phyloP scores from a whole-genome alignment of 345 rosid genomes.

The Pistacia integerrima region DNA sequence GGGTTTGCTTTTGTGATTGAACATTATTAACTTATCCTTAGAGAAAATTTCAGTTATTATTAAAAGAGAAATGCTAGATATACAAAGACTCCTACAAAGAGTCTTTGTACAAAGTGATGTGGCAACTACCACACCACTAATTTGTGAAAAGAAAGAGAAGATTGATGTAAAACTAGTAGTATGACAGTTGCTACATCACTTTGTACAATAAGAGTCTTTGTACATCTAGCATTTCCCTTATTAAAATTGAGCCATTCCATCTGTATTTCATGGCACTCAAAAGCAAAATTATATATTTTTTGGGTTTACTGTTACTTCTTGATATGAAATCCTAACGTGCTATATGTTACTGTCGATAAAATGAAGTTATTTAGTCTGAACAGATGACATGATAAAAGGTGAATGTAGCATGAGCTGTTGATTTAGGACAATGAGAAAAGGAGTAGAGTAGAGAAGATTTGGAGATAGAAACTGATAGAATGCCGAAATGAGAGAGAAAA shows the following conservation, averaged over 20 bases:
- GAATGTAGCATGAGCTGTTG: neutral
- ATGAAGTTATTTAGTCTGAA: neutral
- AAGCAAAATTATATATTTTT: neutral
- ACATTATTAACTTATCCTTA: neutral
- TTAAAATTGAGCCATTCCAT: constrained; percentile 4
- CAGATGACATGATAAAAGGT: neutral
- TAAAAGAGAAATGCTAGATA: neutral
- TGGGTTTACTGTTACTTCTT: neutral
- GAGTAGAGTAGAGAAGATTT: too few species aligned
- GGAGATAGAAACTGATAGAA: too few species aligned
- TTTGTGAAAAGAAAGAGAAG: too few species aligned
- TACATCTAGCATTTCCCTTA: too few species aligned
- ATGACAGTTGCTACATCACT: too few species aligned
- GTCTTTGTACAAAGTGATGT: too few species aligned
- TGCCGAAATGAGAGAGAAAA: too few species aligned
- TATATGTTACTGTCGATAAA: neutral
- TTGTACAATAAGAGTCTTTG: too few species aligned
- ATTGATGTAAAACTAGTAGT: too few species aligned
- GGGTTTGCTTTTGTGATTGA: neutral
- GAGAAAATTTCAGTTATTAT: neutral
- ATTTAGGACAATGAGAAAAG: too few species aligned
- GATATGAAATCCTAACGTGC: neutral
- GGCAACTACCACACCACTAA: too few species aligned
- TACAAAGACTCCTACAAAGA: too few species aligned
- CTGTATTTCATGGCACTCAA: neutral